Conservation (phyloP, 257 asterid genomes). For the Salvia hispanica region DNA sequence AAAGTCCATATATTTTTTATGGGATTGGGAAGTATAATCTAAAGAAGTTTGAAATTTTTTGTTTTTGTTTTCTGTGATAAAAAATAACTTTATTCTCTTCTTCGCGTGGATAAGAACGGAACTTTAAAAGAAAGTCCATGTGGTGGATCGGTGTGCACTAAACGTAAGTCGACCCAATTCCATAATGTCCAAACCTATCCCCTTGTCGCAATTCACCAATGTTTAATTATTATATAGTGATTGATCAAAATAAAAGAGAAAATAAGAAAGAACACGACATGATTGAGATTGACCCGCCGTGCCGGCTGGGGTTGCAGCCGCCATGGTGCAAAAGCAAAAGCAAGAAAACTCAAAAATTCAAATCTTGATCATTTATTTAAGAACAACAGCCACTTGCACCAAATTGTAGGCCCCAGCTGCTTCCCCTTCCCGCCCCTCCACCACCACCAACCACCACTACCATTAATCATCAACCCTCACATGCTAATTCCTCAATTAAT, state of each 20-base stretch:
- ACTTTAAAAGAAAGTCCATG: background rate
- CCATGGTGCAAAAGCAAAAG: background rate
- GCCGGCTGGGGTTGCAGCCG: background rate
- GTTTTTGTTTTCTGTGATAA: no score
- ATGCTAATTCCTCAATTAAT: background rate
- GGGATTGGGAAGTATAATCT: no score
- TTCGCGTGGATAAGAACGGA: background rate
- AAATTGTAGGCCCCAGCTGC: conserved; percentile 21
- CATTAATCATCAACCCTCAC: conserved; percentile 19
- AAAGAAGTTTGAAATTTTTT: no score
- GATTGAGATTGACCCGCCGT: conserved; percentile 7
- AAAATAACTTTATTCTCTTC: no score
- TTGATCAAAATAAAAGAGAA: background rate
- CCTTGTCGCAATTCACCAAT: no score
- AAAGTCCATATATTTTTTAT: no score
- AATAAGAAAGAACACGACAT: background rate
- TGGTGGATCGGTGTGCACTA: background rate
- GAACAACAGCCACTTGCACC: conserved; percentile 37
- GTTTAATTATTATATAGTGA: background rate
- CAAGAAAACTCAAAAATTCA: background rate
- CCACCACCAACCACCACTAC: conserved; percentile 14
- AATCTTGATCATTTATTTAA: conserved; percentile 9
- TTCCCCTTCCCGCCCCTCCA: conserved; percentile 14
- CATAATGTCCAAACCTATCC: background rate
- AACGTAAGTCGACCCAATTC: background rate